Evolutionary conservation across 2,329 filamentous ascomycete species (phyloP), one percentile per base, ranked within the genome.

Genomic region (Clarireedia homoeocarpa): DNA sequence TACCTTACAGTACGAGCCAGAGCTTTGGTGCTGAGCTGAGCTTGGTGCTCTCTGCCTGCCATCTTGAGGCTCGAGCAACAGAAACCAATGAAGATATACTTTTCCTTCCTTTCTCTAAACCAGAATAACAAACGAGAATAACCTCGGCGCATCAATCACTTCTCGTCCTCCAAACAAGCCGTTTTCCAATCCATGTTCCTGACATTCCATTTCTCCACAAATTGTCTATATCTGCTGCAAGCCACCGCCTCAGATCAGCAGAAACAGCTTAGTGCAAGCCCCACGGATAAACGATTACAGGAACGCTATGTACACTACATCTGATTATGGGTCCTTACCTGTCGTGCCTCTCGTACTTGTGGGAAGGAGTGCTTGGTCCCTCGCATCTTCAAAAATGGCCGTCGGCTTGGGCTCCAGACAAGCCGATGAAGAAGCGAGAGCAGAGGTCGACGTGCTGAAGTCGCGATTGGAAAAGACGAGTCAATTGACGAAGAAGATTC

Each of bases 401-500:
- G 57, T 69, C 20, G 61, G 62, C 54, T 54, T 65, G 42, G 66
- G 62, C 45, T 59, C 65, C 24, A 59, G 66, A 53, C 66, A 68
- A 51, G 65, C 67, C 26, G 84, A 87, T 65, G 84, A 87, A 68
- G 83, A 87, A 71, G 82, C 83, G 46, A 77, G 82, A 56, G 84
- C 84, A 47, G 84, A 87, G 70, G 84, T 88, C 54, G 84, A 88
- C 62, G 84, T 87, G 30, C 75, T 88, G 48, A 86, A 85, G 64
- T 86, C 83, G 53, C 78, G 84, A 40, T 83, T 97, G 60, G 90
- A 95, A 65, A 97, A 96, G 79, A 95, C 95, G 64, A 87, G 91
- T 58, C 84, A 90, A 68, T 80, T 97, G 70, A 96, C 91, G 34
- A 96, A 94, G 76, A 96, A 95, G 77, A 96, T 99, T 55, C 88